A percentile compares a stretch with the other conserved stretches of the same genome.
Conservation (phyloP, 2,329 filamentous ascomycete genomes). For the Trichophyton benhamiae region DNA sequence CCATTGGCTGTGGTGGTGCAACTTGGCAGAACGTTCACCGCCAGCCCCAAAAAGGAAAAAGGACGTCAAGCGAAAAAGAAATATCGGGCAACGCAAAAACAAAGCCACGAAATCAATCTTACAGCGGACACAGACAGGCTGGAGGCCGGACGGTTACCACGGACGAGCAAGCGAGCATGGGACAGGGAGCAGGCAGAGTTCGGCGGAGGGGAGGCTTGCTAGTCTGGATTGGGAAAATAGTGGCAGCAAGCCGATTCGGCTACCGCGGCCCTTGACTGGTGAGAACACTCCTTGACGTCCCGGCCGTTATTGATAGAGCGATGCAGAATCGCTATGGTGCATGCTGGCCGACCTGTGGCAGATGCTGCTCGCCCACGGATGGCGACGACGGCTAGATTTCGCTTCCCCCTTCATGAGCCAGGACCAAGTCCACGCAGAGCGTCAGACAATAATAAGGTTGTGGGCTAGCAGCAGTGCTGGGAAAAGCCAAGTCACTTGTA, state of each 20-base stretch:
- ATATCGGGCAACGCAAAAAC: background rate
- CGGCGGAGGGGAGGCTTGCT: background rate
- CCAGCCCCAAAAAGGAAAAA: constrained; percentile 3
- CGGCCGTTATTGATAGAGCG: background rate
- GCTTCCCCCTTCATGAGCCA: background rate
- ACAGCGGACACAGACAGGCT: background rate
- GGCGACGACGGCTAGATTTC: background rate
- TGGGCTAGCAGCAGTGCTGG: background rate
- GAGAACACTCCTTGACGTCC: background rate
- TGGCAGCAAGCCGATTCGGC: background rate
- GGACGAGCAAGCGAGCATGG: background rate
- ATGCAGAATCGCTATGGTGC: background rate
- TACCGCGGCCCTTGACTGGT: background rate
- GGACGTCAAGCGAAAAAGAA: background rate
- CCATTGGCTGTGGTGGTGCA: background rate
- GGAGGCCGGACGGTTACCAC: background rate
- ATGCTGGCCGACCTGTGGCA: background rate
- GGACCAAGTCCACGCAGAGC: background rate
- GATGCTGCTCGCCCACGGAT: background rate
- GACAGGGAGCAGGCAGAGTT: constrained; percentile 1
- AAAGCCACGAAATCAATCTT: background rate
- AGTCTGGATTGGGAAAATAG: background rate
- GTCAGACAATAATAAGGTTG: constrained; percentile 1
- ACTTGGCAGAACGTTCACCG: constrained; percentile 1
- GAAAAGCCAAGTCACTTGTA: background rate